These are phyloP conservation scores for Taiwanofungus camphoratus DNA, from an alignment of 1,284 basidiomycete genomes.

Conservation along the genomic window DNA sequence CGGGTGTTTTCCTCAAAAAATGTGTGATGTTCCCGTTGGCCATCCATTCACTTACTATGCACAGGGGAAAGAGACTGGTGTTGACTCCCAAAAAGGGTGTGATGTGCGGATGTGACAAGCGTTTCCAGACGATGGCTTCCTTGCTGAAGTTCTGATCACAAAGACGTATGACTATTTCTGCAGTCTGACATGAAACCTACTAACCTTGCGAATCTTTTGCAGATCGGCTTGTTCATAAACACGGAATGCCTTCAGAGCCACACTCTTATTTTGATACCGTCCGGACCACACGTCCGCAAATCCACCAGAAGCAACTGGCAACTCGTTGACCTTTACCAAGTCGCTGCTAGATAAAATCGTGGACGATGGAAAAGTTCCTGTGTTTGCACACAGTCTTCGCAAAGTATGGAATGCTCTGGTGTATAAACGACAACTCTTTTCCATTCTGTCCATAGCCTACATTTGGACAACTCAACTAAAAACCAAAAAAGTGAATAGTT, in stretches of 20 bases:
- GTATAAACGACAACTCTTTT: background rate
- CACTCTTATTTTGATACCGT: background rate
- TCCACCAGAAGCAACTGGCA: slow-evolving; percentile 1
- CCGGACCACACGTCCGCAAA: slow-evolving; percentile 8
- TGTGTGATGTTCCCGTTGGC: background rate
- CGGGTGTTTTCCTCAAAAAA: slow-evolving; percentile 1
- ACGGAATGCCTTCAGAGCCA: slow-evolving; percentile 3
- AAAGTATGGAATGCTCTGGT: slow-evolving; percentile 1
- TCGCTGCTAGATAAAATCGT: background rate
- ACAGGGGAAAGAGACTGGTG: background rate
- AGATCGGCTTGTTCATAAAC: background rate
- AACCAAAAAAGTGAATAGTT: too few species aligned
- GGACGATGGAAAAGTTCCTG: background rate
- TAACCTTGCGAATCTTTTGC: slow-evolving; percentile 1
- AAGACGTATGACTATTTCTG: background rate
- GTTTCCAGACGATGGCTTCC: slow-evolving; percentile 6
- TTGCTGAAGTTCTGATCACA: slow-evolving; percentile 3
- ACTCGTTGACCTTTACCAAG: background rate
- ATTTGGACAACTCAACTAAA: too few species aligned
- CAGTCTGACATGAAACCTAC: background rate
- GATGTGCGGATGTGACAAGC: slow-evolving; percentile 7
- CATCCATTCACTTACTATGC: slow-evolving; percentile 6
- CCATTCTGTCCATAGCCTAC: slow-evolving; percentile 3
- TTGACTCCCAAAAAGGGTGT: slow-evolving; percentile 6
- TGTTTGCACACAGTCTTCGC: slow-evolving; percentile 1